Evolutionary conservation across 768 basidiomycete genomes (phyloP).

Genomic region (Psilocybe sp.): DNA sequence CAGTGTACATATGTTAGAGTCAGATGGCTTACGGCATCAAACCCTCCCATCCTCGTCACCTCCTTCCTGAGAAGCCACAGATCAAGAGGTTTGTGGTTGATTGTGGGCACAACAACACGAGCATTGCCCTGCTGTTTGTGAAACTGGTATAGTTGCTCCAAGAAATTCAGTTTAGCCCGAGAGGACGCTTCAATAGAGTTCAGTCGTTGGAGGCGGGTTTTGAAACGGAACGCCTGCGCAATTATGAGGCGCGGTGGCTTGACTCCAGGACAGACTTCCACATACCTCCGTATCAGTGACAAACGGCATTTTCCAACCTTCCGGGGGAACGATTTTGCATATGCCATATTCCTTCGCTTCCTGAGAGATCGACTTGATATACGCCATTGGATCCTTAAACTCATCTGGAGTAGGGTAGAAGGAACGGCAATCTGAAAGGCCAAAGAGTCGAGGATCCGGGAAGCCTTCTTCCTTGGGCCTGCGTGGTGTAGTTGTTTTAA

Average conservation of each 20-base stretch:
- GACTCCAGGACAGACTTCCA: slow-evolving; percentile 8
- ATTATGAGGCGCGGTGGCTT: slow-evolving; percentile 35
- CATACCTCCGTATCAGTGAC: slow-evolving; percentile 90
- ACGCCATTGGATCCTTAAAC: slow-evolving; percentile 92
- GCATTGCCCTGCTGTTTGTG: slow-evolving; percentile 94
- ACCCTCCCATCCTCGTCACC: slow-evolving; percentile 86
- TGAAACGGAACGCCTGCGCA: slow-evolving; percentile 84
- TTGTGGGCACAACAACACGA: slow-evolving; percentile 88
- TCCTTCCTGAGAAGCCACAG: slow-evolving; percentile 92
- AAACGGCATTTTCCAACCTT: slow-evolving; percentile 94
- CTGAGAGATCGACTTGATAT: slow-evolving; percentile 79
- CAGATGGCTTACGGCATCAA: slow-evolving; percentile 63
- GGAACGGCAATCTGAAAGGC: slow-evolving; percentile 83
- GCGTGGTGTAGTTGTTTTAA: slow-evolving; percentile 64
- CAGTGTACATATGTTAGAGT: slow-evolving; percentile 2
- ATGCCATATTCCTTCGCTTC: slow-evolving; percentile 79
- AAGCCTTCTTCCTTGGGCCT: slow-evolving; percentile 31
- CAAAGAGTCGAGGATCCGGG: slow-evolving; percentile 70
- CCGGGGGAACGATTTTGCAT: slow-evolving; percentile 93
- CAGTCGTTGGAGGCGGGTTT: slow-evolving; percentile 89
- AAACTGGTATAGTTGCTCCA: slow-evolving; percentile 95
- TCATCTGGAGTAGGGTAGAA: slow-evolving; percentile 89
- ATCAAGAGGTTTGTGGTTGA: slow-evolving; percentile 91
- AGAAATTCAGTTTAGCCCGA: slow-evolving; percentile 93
- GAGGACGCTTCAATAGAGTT: slow-evolving; percentile 98